Evolutionary conservation across 768 basidiomycete genomes (phyloP).

Genomic region (Cantharellus anzutake): DNA sequence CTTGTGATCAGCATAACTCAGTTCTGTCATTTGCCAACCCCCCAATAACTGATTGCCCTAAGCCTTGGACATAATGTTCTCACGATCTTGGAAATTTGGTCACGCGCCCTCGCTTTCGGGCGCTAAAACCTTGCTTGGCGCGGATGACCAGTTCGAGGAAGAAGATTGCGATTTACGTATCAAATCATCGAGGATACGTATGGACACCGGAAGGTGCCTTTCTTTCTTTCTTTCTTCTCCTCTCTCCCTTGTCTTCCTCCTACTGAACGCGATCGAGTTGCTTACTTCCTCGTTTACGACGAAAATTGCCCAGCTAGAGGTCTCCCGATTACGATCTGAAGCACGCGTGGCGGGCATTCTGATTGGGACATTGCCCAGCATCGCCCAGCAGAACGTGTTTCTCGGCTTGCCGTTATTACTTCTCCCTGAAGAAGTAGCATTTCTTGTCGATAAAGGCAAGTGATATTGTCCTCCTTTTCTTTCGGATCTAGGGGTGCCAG

Average conservation of each 20-base stretch:
- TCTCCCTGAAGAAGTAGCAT: constrained; percentile 80
- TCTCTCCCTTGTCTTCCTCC: background rate
- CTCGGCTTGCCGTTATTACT: constrained; percentile 79
- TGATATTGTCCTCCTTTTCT: background rate
- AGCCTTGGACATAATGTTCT: no score
- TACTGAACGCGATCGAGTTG: background rate
- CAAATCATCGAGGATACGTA: constrained; percentile 66
- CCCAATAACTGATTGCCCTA: no score
- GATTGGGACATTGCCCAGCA: constrained; percentile 79
- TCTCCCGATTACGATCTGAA: constrained; percentile 55
- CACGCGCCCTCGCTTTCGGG: no score
- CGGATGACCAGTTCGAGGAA: background rate
- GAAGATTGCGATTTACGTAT: constrained; percentile 30
- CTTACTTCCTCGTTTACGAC: background rate
- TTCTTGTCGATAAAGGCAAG: constrained; percentile 68
- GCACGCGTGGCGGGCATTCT: constrained; percentile 74
- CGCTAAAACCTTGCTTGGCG: background rate
- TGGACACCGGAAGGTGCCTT: constrained; percentile 68
- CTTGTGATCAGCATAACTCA: no score
- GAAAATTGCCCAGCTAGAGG: constrained; percentile 29
- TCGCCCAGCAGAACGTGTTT: constrained; percentile 93
- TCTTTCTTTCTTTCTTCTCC: background rate
- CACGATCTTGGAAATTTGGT: no score
- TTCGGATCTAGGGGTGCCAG: background rate
- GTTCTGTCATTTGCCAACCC: no score